phyloP scores from a whole-genome alignment of 768 basidiomycete genomes.

The Trametes maxima region DNA sequence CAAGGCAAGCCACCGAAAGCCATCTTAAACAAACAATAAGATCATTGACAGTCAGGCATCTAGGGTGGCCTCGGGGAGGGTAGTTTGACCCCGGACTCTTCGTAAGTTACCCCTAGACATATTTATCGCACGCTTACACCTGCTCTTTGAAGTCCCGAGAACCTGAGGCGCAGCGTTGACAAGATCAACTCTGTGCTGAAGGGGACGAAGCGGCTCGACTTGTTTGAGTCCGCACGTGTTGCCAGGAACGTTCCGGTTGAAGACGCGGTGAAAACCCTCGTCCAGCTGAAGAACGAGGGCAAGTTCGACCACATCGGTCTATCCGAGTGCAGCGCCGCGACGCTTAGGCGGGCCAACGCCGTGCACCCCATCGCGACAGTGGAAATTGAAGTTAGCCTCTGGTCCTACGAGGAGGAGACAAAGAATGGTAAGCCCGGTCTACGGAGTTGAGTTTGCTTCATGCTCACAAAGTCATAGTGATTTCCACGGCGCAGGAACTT shows the following conservation, averaged over 20 bases:
- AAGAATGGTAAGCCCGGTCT: constrained; percentile 38
- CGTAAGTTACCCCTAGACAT: constrained; percentile 27
- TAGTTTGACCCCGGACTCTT: constrained; percentile 27
- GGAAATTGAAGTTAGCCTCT: constrained; percentile 70
- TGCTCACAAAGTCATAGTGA: constrained; percentile 36
- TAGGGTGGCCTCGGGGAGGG: constrained; percentile 29
- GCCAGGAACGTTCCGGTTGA: constrained; percentile 49
- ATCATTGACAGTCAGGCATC: neutral
- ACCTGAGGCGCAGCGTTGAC: constrained; percentile 51
- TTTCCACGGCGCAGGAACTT: constrained; percentile 56
- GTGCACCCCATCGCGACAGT: constrained; percentile 57
- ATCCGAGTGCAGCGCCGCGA: constrained; percentile 53
- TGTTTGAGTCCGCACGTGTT: constrained; percentile 57
- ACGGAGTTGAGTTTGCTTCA: too few species aligned
- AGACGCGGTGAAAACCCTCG: constrained; percentile 45
- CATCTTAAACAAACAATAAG: neutral
- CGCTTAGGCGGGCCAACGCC: constrained; percentile 43
- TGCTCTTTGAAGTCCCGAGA: constrained; percentile 34
- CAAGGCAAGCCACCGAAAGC: constrained; percentile 38
- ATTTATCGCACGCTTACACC: too few species aligned
- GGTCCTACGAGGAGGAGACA: constrained; percentile 56
- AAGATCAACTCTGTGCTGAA: constrained; percentile 47
- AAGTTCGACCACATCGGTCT: constrained; percentile 62
- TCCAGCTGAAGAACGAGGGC: constrained; percentile 52
- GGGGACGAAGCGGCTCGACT: constrained; percentile 57